These are phyloP conservation scores for Blastobotrys petasosporus DNA, from an alignment of 1,139 yeast genomes.

Conservation along the genomic window DNA sequence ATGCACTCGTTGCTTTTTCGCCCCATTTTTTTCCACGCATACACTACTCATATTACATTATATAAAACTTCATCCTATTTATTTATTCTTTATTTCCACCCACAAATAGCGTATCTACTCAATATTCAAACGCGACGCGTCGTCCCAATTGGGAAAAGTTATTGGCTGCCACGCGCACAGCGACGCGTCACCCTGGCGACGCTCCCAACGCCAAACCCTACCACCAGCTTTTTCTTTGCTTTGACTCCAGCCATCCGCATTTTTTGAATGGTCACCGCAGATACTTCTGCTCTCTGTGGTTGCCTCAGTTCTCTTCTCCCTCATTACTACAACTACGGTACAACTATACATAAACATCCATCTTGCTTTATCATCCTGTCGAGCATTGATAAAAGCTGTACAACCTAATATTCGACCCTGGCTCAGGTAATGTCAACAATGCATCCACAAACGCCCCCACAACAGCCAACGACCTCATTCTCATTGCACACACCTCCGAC, in stretches of 20 bases:
- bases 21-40: too few species aligned
- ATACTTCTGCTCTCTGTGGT: not conserved
- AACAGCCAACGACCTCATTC: constrained; percentile 16
- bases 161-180: not conserved
- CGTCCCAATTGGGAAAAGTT: not conserved
- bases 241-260: too few species aligned
- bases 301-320: constrained; percentile 2
- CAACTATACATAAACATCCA: not conserved
- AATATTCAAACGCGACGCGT: not conserved
- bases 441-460: constrained; percentile 32
- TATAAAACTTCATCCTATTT: too few species aligned
- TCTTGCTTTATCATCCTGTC: not conserved
- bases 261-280: too few species aligned
- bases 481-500: constrained; percentile 32
- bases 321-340: not conserved
- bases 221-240: not conserved
- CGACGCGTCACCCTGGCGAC: too few species aligned
- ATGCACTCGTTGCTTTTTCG: too few species aligned
- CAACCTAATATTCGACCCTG: not conserved
- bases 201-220: too few species aligned
- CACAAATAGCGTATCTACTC: too few species aligned
- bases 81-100: too few species aligned
- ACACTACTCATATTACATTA: too few species aligned
- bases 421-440: constrained; percentile 4
- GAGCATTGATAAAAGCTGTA: not conserved